Evolutionary conservation across 208 protist genomes (phyloP).

Genomic region (Baffinella frigidus): DNA sequence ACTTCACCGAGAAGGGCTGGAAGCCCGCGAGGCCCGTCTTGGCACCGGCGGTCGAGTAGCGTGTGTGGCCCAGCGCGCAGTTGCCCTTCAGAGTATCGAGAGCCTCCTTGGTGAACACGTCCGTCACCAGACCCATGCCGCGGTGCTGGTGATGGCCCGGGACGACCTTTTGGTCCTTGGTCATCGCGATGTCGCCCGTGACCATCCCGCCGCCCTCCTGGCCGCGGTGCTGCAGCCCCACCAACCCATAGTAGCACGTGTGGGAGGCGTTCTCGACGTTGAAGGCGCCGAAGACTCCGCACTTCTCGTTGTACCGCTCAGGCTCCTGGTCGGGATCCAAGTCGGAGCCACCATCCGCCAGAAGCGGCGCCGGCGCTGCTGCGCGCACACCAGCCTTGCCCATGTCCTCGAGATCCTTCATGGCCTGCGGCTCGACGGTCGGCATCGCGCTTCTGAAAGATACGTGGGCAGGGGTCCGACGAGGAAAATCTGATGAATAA

Average conservation of each 20-base stretch:
- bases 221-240: slow-evolving; percentile 49
- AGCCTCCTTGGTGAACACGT: background rate
- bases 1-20: slow-evolving; percentile 37
- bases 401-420: too few relatives aligned
- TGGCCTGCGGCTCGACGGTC: too few relatives aligned
- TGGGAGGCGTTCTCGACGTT: slow-evolving; percentile 31
- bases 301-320: slow-evolving; percentile 55
- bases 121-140: slow-evolving; percentile 8
- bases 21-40: background rate
- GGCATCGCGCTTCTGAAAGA: too few relatives aligned
- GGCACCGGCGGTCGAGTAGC: slow-evolving; percentile 39
- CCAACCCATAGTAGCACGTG: slow-evolving; percentile 39
- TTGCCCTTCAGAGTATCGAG: slow-evolving; percentile 24
- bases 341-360: too few relatives aligned
- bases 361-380: too few relatives aligned
- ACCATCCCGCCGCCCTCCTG: slow-evolving; percentile 51
- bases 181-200: background rate
- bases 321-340: too few relatives aligned
- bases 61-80: slow-evolving; percentile 27
- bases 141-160: background rate
- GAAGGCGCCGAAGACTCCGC: slow-evolving; percentile 24
- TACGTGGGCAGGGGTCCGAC: too few relatives aligned
- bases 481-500: too few relatives aligned
- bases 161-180: background rate
- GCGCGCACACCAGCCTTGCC: too few relatives aligned